Evolutionary conservation across 2,329 filamentous ascomycete genomes (phyloP), one percentile per base, ranked within the genome.

Genomic region (Dendryphion nanum): DNA sequence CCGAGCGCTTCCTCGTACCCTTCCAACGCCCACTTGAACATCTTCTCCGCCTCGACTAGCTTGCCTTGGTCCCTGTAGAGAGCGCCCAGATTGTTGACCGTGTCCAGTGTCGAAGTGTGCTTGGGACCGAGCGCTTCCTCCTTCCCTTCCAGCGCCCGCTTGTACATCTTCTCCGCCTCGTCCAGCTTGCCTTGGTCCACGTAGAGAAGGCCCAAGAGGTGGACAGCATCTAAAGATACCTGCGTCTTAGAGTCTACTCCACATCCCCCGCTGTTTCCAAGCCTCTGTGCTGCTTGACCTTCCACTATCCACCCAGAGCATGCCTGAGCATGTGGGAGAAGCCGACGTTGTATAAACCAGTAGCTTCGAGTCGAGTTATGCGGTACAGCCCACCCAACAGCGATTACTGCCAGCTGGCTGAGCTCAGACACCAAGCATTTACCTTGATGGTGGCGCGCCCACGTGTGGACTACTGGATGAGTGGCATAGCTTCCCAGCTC

Each of bases 11-110:
- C 35, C 45, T 46, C n/a, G n/a, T 24, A 24, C 14, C 46, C 35
- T 48, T 48, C 36, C 26, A 48, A 44, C 34, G 43, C 45, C 28
- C 38, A 37, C 24, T n/a, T 12, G 35, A 45, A 40, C 37, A 41
- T 37, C 33, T 35, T 18, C 33, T 40, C 38, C 19, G 38, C 38
- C 26, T 35, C 91, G 53, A 89, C 84, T 13, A 96, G 74, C 66
- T 86, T 89, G 34, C 87, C 86, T 1, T 96, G 74, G 55, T 95
- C 94, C 5, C 89, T 10, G 30, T 38, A 49, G 20, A 49, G 28
- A 26, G 17, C n/a, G 10, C 44, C 41, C 13, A 48, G 34, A 17
- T 41, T 47, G 29, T 47, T 8, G 14, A 47, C 18, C 19, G 33
- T 23, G 32, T 31, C 16, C 8, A 33, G 31, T 33, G 31, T 33